Percentiles rank a stretch among this genome's conserved stretches.
phyloP scores from a whole-genome alignment of 108 stramenopile species.

The Nitzschia sp. region DNA sequence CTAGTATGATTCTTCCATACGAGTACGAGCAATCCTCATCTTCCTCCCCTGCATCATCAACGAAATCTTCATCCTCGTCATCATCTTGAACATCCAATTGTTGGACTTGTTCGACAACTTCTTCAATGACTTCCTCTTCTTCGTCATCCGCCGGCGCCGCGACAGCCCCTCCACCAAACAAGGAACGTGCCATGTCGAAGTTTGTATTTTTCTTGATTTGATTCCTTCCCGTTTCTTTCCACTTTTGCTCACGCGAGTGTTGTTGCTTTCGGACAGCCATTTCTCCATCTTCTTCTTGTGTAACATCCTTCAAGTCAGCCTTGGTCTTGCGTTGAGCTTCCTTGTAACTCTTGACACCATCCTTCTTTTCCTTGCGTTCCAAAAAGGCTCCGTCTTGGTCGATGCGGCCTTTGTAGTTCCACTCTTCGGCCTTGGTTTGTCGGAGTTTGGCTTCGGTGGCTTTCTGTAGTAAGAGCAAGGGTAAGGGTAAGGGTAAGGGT shows the following conservation, averaged over 20 bases:
- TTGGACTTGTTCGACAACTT: constrained; percentile 16
- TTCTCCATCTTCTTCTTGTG: constrained; percentile 25
- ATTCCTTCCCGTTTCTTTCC: constrained; percentile 30
- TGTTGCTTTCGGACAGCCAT: constrained; percentile 29
- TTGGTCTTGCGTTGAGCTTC: constrained; percentile 21
- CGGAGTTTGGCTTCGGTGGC: constrained; percentile 18
- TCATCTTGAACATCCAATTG: constrained; percentile 3
- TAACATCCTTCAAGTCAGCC: constrained; percentile 31
- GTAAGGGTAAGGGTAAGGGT: neutral
- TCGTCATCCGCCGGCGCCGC: neutral
- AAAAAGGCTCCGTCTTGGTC: constrained; percentile 22
- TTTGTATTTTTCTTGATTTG: constrained; percentile 34
- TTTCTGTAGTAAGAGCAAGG: constrained; percentile 2
- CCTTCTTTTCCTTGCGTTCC: constrained; percentile 19
- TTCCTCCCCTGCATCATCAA: constrained; percentile 5
- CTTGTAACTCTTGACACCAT: constrained; percentile 7
- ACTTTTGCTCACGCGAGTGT: constrained; percentile 26
- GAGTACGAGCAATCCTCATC: neutral
- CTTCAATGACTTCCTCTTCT: constrained; percentile 13
- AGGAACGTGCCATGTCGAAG: constrained; percentile 35
- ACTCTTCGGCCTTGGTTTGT: constrained; percentile 28
- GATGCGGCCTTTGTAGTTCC: constrained; percentile 29
- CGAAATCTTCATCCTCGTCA: constrained; percentile 8
- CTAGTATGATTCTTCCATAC: neutral
- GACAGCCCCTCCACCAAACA: constrained; percentile 34